phyloP scores from a whole-genome alignment of 129 eudicot genomes.

The carrot (Daucus carota) region DH1_v3.0 NC_030385.2:4701501-4702000 shows the following conservation, averaged over 20 bases:
- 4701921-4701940: conserved; percentile 21
- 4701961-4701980: conserved; percentile 48
- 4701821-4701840: conserved; percentile 21
- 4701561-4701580: conserved; percentile 42
- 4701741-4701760: conserved; percentile 39
- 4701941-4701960: conserved; percentile 27
- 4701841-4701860: conserved; percentile 32
- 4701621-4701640: conserved; percentile 26
- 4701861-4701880: conserved; percentile 27
- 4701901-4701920: conserved; percentile 43
- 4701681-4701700: conserved; percentile 45
- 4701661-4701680: conserved; percentile 53
- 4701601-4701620: conserved; percentile 48
- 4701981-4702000: conserved; percentile 37
- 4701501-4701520: conserved; percentile 44
- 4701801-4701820: conserved; percentile 25
- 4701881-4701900: conserved; percentile 42
- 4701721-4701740: conserved; percentile 25
- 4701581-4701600: conserved; percentile 41
- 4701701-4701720: conserved; percentile 25
- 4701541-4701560: conserved; percentile 34
- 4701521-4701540: conserved; percentile 32
- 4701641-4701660: conserved; percentile 44
- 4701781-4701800: conserved; percentile 40
- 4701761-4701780: conserved; percentile 60